phyloP scores from a whole-genome alignment of 306 rosid genomes.

The Cajanus cajan region DNA sequence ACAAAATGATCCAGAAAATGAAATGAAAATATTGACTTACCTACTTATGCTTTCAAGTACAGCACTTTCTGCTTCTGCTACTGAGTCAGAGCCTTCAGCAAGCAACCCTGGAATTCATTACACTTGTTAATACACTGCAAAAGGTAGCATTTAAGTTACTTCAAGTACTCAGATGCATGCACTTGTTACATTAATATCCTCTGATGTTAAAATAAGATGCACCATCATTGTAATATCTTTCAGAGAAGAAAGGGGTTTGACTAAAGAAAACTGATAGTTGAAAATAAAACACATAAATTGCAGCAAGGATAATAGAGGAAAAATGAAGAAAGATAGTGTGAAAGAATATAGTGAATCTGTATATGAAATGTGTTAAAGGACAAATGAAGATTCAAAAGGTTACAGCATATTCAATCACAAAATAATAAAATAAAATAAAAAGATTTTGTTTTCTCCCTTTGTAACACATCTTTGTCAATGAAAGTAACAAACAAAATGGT shows the following conservation, averaged over 20 bases:
- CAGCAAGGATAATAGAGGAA: background rate
- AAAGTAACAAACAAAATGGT: background rate
- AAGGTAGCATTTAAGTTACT: conserved; percentile 36
- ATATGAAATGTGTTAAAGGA: background rate
- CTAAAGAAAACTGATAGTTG: background rate
- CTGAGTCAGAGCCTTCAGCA: conserved; percentile 71
- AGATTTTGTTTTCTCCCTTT: background rate
- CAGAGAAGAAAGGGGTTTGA: background rate
- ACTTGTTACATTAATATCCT: background rate
- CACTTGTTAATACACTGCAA: conserved; percentile 42
- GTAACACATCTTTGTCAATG: background rate
- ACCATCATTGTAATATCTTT: conserved; percentile 6
- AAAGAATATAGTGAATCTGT: background rate
- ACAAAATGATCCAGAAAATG: background rate
- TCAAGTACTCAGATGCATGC: conserved; percentile 4
- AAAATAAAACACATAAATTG: background rate
- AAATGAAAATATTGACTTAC: conserved; percentile 39
- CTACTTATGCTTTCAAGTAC: conserved; percentile 89
- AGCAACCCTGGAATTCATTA: conserved; percentile 71
- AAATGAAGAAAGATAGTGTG: background rate
- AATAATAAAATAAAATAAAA: background rate
- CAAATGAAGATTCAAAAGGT: background rate
- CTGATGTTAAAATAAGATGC: background rate
- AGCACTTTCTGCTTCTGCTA: conserved; percentile 75
- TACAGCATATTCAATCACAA: background rate